Conservation (phyloP, 805 yeast species). For the Metschnikowia chrysomelidarum region DNA sequence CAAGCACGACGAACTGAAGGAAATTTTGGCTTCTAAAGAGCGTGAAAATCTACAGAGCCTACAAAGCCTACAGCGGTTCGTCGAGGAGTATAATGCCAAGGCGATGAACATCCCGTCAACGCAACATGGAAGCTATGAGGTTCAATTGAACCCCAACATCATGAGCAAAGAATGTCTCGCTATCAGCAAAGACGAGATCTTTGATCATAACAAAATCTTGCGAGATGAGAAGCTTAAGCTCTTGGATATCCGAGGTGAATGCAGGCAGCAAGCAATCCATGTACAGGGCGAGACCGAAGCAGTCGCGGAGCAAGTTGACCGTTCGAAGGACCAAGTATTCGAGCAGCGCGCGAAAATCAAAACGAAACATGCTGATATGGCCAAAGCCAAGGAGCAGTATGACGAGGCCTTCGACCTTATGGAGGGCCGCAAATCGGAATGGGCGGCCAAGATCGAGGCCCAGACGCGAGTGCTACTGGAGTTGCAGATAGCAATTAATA, state of each 20-base stretch:
- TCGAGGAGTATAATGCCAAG: conserved; percentile 55
- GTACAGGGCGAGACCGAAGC: conserved; percentile 57
- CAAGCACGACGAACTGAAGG: conserved; percentile 46
- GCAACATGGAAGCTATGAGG: conserved; percentile 33
- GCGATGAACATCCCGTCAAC: conserved; percentile 47
- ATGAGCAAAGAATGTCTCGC: conserved; percentile 12
- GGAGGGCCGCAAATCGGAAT: conserved; percentile 50
- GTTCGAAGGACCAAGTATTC: conserved; percentile 50
- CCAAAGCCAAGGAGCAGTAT: conserved; percentile 49
- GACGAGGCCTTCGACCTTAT: conserved; percentile 56
- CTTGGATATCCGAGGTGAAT: conserved; percentile 27
- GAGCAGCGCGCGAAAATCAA: conserved; percentile 60
- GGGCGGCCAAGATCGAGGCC: conserved; percentile 64
- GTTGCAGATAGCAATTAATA: conserved; percentile 47
- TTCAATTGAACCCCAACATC: conserved; percentile 29
- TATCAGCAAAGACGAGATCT: conserved; percentile 29
- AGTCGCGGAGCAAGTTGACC: conserved; percentile 58
- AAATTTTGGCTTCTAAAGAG: conserved; percentile 49
- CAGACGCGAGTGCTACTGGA: conserved; percentile 55
- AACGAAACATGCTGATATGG: conserved; percentile 53
- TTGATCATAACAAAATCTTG: conserved; percentile 48
- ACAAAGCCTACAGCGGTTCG: conserved; percentile 49
- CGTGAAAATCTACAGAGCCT: conserved; percentile 47
- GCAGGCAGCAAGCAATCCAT: conserved; percentile 45
- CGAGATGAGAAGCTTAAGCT: conserved; percentile 44